Percentiles rank a stretch among this genome's conserved stretches.
These are phyloP conservation scores for Pseudocercospora pini-densiflorae DNA, from an alignment of 2,329 filamentous ascomycete species.

Conservation along the genomic window DNA sequence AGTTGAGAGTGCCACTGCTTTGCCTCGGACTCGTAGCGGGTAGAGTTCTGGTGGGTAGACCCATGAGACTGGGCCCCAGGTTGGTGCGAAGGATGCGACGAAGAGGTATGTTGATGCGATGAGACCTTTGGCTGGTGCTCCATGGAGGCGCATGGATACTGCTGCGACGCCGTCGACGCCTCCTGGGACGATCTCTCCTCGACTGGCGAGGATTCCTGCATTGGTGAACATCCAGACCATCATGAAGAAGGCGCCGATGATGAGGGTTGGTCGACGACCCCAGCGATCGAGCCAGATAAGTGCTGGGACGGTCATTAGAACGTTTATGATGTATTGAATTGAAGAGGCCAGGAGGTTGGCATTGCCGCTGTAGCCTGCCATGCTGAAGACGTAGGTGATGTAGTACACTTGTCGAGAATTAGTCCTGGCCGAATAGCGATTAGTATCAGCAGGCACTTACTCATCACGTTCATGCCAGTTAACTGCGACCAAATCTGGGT, in stretches of 20 bases:
- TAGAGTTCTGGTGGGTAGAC: slow-evolving; percentile 60
- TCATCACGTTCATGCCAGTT: slow-evolving; percentile 77
- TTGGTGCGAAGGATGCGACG: slow-evolving; percentile 69
- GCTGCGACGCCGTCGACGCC: slow-evolving; percentile 48
- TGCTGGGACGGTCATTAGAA: slow-evolving; percentile 76
- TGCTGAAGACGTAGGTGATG: slow-evolving; percentile 67
- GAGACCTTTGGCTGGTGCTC: slow-evolving; percentile 53
- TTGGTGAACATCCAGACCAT: slow-evolving; percentile 65
- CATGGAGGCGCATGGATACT: slow-evolving; percentile 46
- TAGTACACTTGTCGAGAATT: slow-evolving; percentile 16
- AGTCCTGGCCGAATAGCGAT: neutral
- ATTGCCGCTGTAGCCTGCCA: slow-evolving; percentile 64
- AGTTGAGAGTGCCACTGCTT: slow-evolving; percentile 65
- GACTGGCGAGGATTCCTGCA: slow-evolving; percentile 64
- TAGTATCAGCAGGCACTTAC: neutral
- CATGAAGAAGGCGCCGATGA: slow-evolving; percentile 70
- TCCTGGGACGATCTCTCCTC: slow-evolving; percentile 51
- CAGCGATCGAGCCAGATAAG: slow-evolving; percentile 75
- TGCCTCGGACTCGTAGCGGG: slow-evolving; percentile 65
- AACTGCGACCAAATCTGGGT: slow-evolving; percentile 73
- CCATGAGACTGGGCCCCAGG: slow-evolving; percentile 64
- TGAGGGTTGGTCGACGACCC: slow-evolving; percentile 71
- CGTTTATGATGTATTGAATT: slow-evolving; percentile 78
- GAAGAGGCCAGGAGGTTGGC: slow-evolving; percentile 67
- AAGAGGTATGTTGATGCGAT: slow-evolving; percentile 75